Evolutionary conservation across 495 filamentous ascomycete genomes (phyloP).

Genomic region (Stereocaulon alpinum): DNA sequence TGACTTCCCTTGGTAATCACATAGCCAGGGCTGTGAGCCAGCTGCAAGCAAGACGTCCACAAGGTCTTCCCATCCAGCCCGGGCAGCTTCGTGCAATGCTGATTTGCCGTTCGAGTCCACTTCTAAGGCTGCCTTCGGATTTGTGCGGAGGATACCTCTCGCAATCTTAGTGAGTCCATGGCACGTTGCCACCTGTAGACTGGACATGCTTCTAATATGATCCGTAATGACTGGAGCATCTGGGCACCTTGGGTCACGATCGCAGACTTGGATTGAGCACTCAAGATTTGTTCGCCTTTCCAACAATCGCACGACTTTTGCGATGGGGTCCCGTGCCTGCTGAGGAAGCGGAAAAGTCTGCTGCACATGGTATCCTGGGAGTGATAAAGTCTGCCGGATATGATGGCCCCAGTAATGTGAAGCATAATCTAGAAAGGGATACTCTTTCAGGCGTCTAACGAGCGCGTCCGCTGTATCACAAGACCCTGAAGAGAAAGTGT

Average conservation of each 20-base stretch:
- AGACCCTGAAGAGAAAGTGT: background rate
- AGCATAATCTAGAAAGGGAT: slow-evolving; percentile 1
- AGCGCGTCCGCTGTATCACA: background rate
- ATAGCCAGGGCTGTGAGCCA: background rate
- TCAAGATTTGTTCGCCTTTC: no score
- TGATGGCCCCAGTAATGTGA: background rate
- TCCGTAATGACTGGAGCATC: no score
- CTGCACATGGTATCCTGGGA: no score
- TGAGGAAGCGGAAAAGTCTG: no score
- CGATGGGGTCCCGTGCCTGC: no score
- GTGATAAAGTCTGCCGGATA: no score
- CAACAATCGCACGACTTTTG: no score
- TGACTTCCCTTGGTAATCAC: background rate
- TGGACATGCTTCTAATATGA: background rate
- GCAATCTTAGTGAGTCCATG: background rate
- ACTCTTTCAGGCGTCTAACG: background rate
- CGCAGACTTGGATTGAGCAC: no score
- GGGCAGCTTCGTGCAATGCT: slow-evolving; percentile 1
- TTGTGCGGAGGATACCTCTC: background rate
- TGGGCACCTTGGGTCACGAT: no score
- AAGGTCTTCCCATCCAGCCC: background rate
- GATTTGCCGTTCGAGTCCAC: background rate
- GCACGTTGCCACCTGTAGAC: background rate
- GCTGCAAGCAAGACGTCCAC: background rate
- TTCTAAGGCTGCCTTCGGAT: background rate